Base-by-base conservation (phyloP, 2,329 filamentous ascomycete genomes). In the Rhynchosporium secalis region DNA sequence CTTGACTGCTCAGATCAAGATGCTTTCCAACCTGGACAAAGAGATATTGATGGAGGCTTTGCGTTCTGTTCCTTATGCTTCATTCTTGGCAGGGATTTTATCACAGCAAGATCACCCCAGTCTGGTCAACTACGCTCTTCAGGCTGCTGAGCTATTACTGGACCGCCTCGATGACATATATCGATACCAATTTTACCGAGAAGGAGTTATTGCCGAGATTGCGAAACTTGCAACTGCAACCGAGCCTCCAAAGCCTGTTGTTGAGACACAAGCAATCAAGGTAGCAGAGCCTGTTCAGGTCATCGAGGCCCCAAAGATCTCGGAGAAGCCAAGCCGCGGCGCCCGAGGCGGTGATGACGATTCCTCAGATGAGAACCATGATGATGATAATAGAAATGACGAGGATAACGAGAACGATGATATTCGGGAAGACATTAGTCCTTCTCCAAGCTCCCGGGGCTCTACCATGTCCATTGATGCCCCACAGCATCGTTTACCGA, bases 151-250 rank as follows among this genome's bases (percentile, higher is more conserved):
- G 74, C 80, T 99, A 5, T 83, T 99, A 0, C 83, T 97, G 63
- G 88, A 87, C 71, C 87, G 96, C 20, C 80, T 99, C 5, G 91
- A 93, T 66, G 83, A 88, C 28, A 90, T 98, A 36, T 99, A 99
- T 73, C 88, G 91, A 31, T 96, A 97, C 71, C 96, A 99, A 71
- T 94, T 99, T 69, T 96, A 99, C 73, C 90, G 95, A 0, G 96
- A 99, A 77, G 95, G 95, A 41, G 95, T 99, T 48, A 93, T 98
- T 69, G 83, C 89, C 1, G 94, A 99, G 74, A 96, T 99, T 57
- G 83, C 86, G 36, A 94, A 92, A 72, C 80, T 99, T 38, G 88
- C 92, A 0, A 81, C 81, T 60, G 43, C 47, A 40, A 61, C 67
- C 33, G 55, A 68, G 10, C 41, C 56, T 2, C 65, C 69, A 28